These are phyloP conservation scores for Aspergillus fischeri DNA, from an alignment of 2,329 filamentous ascomycete genomes.

Conservation along the genomic window DNA sequence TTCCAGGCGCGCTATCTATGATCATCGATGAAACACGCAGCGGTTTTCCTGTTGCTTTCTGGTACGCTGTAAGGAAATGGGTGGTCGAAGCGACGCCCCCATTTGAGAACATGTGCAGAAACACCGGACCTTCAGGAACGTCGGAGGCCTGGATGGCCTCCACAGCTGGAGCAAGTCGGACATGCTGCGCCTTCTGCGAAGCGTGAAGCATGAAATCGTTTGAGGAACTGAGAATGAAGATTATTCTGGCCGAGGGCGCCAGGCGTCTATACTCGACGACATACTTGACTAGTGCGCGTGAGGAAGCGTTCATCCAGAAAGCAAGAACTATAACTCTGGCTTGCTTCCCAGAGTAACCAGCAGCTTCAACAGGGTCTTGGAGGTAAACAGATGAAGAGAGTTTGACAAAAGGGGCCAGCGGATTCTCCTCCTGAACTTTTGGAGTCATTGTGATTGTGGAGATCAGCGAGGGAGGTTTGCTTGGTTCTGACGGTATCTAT, in stretches of 20 bases:
- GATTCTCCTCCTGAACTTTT: slow-evolving; percentile 2
- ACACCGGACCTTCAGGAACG: slow-evolving; percentile 24
- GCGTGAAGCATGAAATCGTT: slow-evolving; percentile 30
- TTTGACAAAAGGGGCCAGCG: slow-evolving; percentile 28
- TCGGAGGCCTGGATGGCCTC: slow-evolving; percentile 27
- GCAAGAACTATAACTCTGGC: slow-evolving; percentile 42
- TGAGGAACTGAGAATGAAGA: slow-evolving; percentile 38
- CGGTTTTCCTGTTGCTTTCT: slow-evolving; percentile 24
- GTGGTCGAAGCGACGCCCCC: slow-evolving; percentile 42
- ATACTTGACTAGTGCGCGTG: slow-evolving; percentile 46
- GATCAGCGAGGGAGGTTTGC: not conserved
- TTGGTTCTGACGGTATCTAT: not conserved
- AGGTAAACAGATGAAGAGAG: slow-evolving; percentile 39
- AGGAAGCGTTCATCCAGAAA: slow-evolving; percentile 47
- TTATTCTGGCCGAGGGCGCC: slow-evolving; percentile 41
- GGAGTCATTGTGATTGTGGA: slow-evolving; percentile 5
- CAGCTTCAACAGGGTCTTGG: slow-evolving; percentile 26
- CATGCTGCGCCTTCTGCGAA: slow-evolving; percentile 19
- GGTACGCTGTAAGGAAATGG: slow-evolving; percentile 39
- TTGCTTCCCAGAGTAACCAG: slow-evolving; percentile 3
- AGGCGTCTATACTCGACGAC: slow-evolving; percentile 41
- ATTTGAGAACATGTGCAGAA: slow-evolving; percentile 50
- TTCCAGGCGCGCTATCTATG: slow-evolving; percentile 46
- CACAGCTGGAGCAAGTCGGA: slow-evolving; percentile 32
- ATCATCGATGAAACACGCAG: slow-evolving; percentile 41